Percentiles rank a stretch among this genome's conserved stretches.
These are phyloP conservation scores for Picea glauca DNA, from an alignment of 75 land plant genomes.

Conservation along the genomic window DNA sequence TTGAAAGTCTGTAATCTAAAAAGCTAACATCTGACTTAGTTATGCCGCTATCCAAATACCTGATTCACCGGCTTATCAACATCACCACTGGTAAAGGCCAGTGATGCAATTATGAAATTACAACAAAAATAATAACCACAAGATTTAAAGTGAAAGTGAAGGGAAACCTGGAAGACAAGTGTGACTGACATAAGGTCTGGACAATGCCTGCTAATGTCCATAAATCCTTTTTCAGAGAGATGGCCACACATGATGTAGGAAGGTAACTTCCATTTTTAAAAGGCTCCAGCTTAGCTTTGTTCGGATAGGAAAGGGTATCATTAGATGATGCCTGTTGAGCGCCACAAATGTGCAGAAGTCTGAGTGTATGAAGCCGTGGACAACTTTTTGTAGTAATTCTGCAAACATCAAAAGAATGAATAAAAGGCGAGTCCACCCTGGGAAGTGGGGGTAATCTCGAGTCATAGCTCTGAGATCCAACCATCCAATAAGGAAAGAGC, in stretches of 20 bases:
- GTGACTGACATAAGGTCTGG: constrained; percentile 28
- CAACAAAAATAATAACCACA: neutral
- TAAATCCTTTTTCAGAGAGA: constrained; percentile 27
- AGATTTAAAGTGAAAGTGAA: neutral
- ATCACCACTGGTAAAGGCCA: too few species aligned
- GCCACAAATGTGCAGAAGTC: constrained; percentile 25
- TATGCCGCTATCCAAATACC: too few species aligned
- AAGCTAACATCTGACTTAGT: too few species aligned
- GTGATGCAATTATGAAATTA: too few species aligned
- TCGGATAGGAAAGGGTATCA: constrained; percentile 15
- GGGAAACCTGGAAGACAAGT: constrained; percentile 29
- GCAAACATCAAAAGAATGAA: too few species aligned
- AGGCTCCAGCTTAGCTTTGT: constrained; percentile 1
- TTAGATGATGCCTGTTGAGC: constrained; percentile 8
- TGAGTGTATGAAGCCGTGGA: constrained; percentile 29
- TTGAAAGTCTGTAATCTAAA: too few species aligned
- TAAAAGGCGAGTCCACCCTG: too few species aligned
- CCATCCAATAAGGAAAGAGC: too few species aligned
- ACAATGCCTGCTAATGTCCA: constrained; percentile 22
- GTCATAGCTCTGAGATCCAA: too few species aligned
- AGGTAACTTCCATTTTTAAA: constrained; percentile 11
- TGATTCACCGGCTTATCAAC: too few species aligned
- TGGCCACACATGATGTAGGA: constrained; percentile 14
- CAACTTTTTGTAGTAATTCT: constrained; percentile 11
- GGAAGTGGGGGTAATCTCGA: too few species aligned